These are phyloP conservation scores for Aspergillus thermomutatus DNA, from an alignment of 2,329 filamentous ascomycete genomes.

Conservation along the genomic window DNA sequence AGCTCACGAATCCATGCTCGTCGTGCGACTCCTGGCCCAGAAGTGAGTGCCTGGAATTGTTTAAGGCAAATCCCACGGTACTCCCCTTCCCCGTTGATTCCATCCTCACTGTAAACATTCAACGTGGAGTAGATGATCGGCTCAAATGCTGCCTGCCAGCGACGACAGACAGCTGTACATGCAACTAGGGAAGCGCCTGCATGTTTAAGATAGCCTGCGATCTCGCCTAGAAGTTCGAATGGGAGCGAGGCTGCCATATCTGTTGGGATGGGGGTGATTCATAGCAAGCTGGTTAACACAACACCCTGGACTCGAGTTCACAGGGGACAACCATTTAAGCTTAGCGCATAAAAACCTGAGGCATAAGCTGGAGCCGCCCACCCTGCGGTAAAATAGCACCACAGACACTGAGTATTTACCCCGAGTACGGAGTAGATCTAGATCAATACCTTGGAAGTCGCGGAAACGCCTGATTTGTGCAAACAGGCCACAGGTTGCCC, in stretches of 20 bases:
- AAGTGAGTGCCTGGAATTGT: constrained; percentile 8
- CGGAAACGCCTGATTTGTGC: no score
- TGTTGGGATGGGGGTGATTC: no score
- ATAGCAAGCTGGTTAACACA: no score
- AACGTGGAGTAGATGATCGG: constrained; percentile 8
- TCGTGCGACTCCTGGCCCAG: background rate
- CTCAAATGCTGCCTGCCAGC: constrained; percentile 12
- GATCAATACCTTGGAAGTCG: no score
- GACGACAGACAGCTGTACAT: constrained; percentile 8
- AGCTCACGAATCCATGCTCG: constrained; percentile 6
- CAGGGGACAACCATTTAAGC: no score
- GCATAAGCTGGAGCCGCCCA: no score
- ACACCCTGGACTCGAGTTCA: no score
- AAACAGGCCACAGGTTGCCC: no score
- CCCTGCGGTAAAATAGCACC: no score
- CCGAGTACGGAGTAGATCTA: no score
- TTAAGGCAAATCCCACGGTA: constrained; percentile 4
- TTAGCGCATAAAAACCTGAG: no score
- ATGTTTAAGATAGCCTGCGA: background rate
- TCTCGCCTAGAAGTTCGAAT: background rate
- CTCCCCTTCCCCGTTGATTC: background rate
- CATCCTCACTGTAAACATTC: constrained; percentile 8
- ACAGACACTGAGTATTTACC: no score
- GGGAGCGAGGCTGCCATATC: background rate
- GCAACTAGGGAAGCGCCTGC: background rate